Evolutionary conservation across 139 green algal genomes (phyloP), one percentile per base, ranked within the genome.

Genomic region (Monoraphidium neglectum): DNA sequence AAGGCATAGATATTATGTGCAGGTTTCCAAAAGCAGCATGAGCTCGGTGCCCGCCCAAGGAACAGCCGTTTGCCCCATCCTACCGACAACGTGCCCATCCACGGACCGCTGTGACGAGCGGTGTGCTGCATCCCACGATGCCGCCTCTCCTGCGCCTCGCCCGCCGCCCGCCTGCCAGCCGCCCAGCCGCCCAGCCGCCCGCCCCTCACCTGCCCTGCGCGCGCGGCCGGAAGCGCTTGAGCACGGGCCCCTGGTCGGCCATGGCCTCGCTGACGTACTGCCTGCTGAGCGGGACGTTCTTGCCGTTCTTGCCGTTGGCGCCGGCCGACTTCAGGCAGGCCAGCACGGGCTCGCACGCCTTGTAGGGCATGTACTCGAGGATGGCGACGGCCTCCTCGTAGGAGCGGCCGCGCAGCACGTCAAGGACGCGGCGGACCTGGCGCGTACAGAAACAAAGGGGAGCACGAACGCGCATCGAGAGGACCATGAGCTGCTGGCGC

Each of bases 221-320:
- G 30, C 95, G 80, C 28, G 87, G 88, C 40, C 82, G 78, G 24
- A 92, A 86, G 23, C 95, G 88, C 88, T 98, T 98, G 35, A 98
- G 77, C 12, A 83, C 77, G 18, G 90, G 91, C 38, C 87, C 95
- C 63, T 87, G 80, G 72, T 98, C 90, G 37, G 88, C 90, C 67
- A 87, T 97, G 81, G 79, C 90, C 84, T 97, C 92, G 33, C 68
- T 87, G 4, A 98, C 88, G 62, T 89, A 88, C 68, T 98, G 88
- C 69, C 92, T 92, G 47, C 86, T 81, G 88, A 98, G 98, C 46
- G 87, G 86, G 47, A 96, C 87, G 33, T 90, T 91, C 56, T 93
- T 77, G 90, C 98, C 98, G 83, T 98, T 88, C 91, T 98, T 98
- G 46, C 95, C 95, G 81, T 98, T 98, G 40, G 95, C 91, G 21